Percentiles rank a stretch among this genome's conserved stretches.
Conservation (phyloP, 192 early-diverging fungal genomes). For the Gryganskiella cystojenkinii region DNA sequence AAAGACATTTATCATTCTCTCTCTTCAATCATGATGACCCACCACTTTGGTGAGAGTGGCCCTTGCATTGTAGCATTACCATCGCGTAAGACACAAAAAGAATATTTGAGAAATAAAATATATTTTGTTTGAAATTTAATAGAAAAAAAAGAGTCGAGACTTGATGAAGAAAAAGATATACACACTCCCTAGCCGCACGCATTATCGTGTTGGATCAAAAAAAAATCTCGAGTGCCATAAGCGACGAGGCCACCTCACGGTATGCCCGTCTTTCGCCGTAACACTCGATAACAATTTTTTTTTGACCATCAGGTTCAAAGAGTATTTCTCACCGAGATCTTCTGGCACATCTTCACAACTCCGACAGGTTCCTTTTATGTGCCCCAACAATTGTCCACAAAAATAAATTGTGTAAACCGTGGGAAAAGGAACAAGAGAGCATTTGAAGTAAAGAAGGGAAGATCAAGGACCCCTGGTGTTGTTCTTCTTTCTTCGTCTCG, state of each 20-base stretch:
- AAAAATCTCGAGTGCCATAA: background rate
- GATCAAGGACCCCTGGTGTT: constrained; percentile 62
- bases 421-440: constrained; percentile 16
- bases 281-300: too few relatives aligned
- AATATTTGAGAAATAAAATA: too few relatives aligned
- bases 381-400: background rate
- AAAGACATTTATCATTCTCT: too few relatives aligned
- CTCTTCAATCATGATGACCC: too few relatives aligned
- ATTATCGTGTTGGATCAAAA: constrained; percentile 51
- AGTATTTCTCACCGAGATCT: constrained; percentile 56
- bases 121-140: background rate
- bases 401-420: background rate
- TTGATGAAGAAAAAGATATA: constrained; percentile 22
- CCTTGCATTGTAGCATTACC: too few relatives aligned
- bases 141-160: constrained; percentile 18
- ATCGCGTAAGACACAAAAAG: too few relatives aligned
- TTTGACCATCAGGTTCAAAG: constrained; percentile 53
- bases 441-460: constrained; percentile 27
- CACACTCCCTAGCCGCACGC: constrained; percentile 54
- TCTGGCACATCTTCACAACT: constrained; percentile 17
- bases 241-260: background rate
- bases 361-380: constrained; percentile 11
- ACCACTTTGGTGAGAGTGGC: too few relatives aligned
- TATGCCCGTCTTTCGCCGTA: too few relatives aligned
- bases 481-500: constrained; percentile 31